A percentile compares a stretch with the other conserved stretches of the same genome.
Evolutionary conservation across 331 rosid genomes (phyloP).

Genomic region (Pyracantha coccinea): DNA sequence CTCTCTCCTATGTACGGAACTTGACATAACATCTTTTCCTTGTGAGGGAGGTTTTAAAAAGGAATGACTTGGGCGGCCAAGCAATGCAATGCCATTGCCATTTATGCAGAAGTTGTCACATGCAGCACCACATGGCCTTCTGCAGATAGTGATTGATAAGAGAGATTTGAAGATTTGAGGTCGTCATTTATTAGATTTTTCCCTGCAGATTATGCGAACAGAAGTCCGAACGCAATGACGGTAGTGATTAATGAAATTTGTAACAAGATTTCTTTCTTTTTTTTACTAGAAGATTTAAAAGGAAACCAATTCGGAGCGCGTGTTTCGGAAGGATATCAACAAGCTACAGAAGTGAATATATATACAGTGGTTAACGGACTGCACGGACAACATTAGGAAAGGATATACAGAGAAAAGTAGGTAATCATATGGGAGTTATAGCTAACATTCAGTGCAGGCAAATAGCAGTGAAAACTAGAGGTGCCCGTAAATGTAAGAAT

Average conservation of each 20-base stretch:
- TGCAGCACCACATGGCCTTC: constrained; percentile 40
- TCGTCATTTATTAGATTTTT: constrained; percentile 15
- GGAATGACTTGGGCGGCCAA: constrained; percentile 25
- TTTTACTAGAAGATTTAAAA: no score
- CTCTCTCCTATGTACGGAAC: constrained; percentile 14
- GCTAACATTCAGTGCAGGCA: not conserved
- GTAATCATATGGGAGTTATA: not conserved
- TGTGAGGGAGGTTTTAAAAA: not conserved
- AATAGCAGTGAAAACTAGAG: not conserved
- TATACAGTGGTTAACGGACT: not conserved
- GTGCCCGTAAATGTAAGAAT: not conserved
- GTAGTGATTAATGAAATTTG: not conserved
- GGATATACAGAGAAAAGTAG: not conserved
- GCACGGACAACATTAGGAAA: not conserved
- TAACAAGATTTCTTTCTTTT: not conserved
- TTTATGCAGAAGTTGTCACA: constrained; percentile 29
- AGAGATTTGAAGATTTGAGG: not conserved
- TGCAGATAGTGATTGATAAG: constrained; percentile 27
- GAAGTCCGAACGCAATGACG: not conserved
- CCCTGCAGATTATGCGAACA: not conserved
- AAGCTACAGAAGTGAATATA: not conserved
- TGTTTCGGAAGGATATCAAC: not conserved
- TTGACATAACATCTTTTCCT: constrained; percentile 20
- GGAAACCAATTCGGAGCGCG: not conserved
- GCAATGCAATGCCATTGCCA: constrained; percentile 34